These are phyloP conservation scores for Knufia fluminis DNA, from an alignment of 2,329 filamentous ascomycete species.

Conservation along the genomic window DNA sequence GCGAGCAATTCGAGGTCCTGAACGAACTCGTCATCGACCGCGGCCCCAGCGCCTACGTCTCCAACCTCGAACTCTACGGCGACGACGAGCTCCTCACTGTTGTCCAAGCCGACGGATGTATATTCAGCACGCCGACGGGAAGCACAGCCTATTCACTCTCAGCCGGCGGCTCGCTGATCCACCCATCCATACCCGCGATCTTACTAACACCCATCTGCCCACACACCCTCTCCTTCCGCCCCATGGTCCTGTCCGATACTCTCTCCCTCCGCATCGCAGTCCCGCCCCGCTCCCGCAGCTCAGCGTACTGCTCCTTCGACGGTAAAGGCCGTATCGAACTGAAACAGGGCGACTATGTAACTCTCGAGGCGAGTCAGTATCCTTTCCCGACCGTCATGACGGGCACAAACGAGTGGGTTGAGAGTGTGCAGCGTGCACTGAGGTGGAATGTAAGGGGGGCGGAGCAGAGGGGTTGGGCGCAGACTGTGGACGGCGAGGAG, in stretches of 20 bases:
- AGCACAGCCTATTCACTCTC: conserved; percentile 97
- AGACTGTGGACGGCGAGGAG: conserved; percentile 31
- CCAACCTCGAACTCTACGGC: conserved; percentile 89
- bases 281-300: conserved; percentile 74
- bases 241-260: conserved; percentile 94
- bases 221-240: conserved; percentile 90
- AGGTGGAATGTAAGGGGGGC: conserved; percentile 93
- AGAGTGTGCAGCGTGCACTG: conserved; percentile 82
- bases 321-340: conserved; percentile 93
- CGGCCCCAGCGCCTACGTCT: conserved; percentile 92
- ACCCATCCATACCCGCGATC: conserved; percentile 94
- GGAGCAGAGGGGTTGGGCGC: conserved; percentile 75
- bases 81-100: conserved; percentile 92
- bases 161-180: conserved; percentile 87
- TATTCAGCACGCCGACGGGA: conserved; percentile 91
- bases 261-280: conserved; percentile 85
- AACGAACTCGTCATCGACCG: conserved; percentile 98
- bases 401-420: conserved; percentile 88
- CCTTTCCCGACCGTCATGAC: conserved; percentile 94
- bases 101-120: conserved; percentile 93
- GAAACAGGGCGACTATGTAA: conserved; percentile 87
- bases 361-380: conserved; percentile 90
- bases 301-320: conserved; percentile 94
- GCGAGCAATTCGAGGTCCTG: conserved; percentile 93
- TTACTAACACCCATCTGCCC: conserved; percentile 95